These are phyloP conservation scores for Nidula microcarpa DNA, from an alignment of 768 basidiomycete species.

Conservation along the genomic window DNA sequence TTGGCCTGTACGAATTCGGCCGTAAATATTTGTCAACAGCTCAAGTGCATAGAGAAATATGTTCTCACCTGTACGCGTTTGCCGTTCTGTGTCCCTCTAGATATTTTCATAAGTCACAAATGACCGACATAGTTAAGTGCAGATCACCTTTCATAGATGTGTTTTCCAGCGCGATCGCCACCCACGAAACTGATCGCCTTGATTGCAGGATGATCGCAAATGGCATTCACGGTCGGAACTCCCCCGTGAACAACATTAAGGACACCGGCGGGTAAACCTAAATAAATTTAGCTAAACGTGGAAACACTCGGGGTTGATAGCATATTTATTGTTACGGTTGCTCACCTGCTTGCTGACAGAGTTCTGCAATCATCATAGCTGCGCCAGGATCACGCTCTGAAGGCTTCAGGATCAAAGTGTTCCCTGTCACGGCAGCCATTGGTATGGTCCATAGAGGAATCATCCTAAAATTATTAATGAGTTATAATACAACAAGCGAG, in stretches of 20 bases:
- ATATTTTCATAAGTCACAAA: not conserved
- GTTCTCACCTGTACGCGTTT: conserved; percentile 76
- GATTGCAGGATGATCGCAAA: conserved; percentile 89
- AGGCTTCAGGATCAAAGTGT: conserved; percentile 92
- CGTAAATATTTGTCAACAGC: not conserved
- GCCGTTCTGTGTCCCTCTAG: conserved; percentile 77
- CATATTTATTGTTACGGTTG: not conserved
- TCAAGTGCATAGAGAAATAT: not conserved
- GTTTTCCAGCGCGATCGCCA: conserved; percentile 87
- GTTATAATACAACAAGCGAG: conserved; percentile 1
- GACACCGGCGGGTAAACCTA: conserved; percentile 82
- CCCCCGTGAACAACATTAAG: conserved; percentile 91
- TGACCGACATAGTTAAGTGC: not conserved
- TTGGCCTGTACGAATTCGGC: conserved; percentile 29
- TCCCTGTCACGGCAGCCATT: conserved; percentile 86
- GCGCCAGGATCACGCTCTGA: conserved; percentile 97
- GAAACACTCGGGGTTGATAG: not conserved
- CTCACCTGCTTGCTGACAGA: conserved; percentile 80
- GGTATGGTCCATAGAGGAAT: conserved; percentile 97
- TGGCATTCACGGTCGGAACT: conserved; percentile 85
- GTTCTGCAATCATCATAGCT: conserved; percentile 95
- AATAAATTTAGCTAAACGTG: conserved; percentile 1
- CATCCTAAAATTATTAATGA: conserved; percentile 51
- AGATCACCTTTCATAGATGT: conserved; percentile 82
- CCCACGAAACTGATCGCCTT: conserved; percentile 97